These are phyloP conservation scores for Manihot esculenta DNA, from an alignment of 441 rosid species.

Conservation along the genomic window DNA sequence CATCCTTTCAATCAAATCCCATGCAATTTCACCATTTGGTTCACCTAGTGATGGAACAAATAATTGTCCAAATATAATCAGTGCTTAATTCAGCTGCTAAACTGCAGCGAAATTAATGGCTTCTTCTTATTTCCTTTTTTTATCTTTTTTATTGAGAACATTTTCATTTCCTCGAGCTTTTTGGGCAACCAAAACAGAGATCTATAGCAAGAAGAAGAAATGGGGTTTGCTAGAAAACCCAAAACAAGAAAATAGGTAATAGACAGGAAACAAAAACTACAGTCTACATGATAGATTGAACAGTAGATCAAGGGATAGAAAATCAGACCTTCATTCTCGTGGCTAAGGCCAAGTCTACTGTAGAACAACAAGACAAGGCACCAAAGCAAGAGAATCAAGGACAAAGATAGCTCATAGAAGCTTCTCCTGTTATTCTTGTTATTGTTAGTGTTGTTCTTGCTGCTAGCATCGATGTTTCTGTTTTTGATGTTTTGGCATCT, in stretches of 20 bases:
- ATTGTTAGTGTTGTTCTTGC: conserved; percentile 8
- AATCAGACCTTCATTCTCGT: conserved; percentile 49
- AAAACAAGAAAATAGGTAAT: not conserved
- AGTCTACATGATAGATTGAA: not conserved
- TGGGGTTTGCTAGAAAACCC: conserved; percentile 16
- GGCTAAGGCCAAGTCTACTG: conserved; percentile 58
- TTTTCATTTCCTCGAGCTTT: too few relatives aligned
- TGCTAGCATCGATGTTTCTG: conserved; percentile 2
- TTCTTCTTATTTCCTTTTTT: not conserved
- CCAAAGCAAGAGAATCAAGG: conserved; percentile 61
- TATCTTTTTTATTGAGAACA: not conserved
- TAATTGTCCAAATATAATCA: not conserved
- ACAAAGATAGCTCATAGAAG: conserved; percentile 52
- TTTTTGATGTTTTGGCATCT: conserved; percentile 24
- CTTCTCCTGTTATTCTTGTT: conserved; percentile 21
- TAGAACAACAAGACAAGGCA: conserved; percentile 56
- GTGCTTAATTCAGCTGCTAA: not conserved
- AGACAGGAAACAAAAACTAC: too few relatives aligned
- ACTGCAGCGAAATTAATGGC: not conserved
- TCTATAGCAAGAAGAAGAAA: not conserved
- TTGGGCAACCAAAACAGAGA: conserved; percentile 15
- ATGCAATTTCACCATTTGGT: not conserved
- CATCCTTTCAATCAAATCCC: too few relatives aligned
- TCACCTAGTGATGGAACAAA: not conserved
- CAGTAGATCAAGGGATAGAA: not conserved